These are phyloP conservation scores for Breynia disticha DNA, from an alignment of 441 rosid species.

Conservation along the genomic window DNA sequence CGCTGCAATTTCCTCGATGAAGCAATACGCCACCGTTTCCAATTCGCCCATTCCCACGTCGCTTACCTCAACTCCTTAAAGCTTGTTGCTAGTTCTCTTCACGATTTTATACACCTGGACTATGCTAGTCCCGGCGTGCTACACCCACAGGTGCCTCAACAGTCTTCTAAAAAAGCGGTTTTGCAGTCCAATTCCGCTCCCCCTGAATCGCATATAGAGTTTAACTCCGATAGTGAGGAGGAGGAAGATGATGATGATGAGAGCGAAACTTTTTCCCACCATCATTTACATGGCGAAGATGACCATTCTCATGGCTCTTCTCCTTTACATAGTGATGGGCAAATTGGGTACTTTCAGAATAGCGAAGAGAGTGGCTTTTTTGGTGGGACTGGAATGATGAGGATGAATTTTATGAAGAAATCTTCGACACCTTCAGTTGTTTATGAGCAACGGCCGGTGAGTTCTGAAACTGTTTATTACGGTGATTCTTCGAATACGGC, in stretches of 20 bases:
- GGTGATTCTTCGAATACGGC: slow-evolving; percentile 58
- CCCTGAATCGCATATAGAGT: slow-evolving; percentile 50
- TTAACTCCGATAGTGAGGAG: slow-evolving; percentile 43
- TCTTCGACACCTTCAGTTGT: slow-evolving; percentile 41
- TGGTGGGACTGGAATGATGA: slow-evolving; percentile 23
- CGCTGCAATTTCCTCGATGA: slow-evolving; percentile 58
- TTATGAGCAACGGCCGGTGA: slow-evolving; percentile 53
- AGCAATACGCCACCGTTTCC: slow-evolving; percentile 57
- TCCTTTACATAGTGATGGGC: slow-evolving; percentile 38
- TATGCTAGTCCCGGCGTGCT: slow-evolving; percentile 12
- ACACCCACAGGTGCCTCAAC: too few relatives aligned
- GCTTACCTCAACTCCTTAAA: slow-evolving; percentile 48
- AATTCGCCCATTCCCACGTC: slow-evolving; percentile 60
- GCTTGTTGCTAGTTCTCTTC: slow-evolving; percentile 44
- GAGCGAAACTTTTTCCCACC: slow-evolving; percentile 26
- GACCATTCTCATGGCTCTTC: slow-evolving; percentile 38
- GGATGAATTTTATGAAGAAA: slow-evolving; percentile 75
- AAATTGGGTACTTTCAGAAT: background rate
- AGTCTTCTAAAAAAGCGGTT: too few relatives aligned
- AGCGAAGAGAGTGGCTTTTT: slow-evolving; percentile 16
- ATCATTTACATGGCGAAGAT: slow-evolving; percentile 9
- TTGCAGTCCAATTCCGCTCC: too few relatives aligned
- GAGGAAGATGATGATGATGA: slow-evolving; percentile 36
- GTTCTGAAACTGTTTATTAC: slow-evolving; percentile 35
- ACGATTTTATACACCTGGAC: slow-evolving; percentile 37